Percentiles rank a stretch among this genome's conserved stretches.
These are phyloP conservation scores for Fusarium globosum DNA, from an alignment of 2,329 filamentous ascomycete species.

Conservation along the genomic window DNA sequence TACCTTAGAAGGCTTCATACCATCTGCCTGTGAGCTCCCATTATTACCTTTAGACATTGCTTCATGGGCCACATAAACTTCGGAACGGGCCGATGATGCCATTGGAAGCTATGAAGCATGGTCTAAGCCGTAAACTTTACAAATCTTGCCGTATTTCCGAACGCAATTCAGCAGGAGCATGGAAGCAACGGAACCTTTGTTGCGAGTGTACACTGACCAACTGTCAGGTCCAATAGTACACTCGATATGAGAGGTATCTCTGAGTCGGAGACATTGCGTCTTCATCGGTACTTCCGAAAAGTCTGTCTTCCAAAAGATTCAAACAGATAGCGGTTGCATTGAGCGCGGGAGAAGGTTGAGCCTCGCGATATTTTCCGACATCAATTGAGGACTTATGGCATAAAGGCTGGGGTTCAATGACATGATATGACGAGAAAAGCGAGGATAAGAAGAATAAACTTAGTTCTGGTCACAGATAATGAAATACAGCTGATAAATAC, in stretches of 20 bases:
- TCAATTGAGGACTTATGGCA: background rate
- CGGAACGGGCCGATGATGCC: background rate
- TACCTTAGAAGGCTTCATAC: fast-evolving
- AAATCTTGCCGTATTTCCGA: background rate
- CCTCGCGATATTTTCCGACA: background rate
- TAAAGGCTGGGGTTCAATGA: background rate
- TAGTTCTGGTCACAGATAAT: background rate
- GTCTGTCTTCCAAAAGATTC: fast-evolving
- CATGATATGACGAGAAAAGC: background rate
- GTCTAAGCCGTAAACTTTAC: background rate
- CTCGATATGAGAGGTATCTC: too few relatives aligned
- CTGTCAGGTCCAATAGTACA: too few relatives aligned
- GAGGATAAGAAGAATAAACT: background rate
- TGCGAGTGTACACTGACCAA: background rate
- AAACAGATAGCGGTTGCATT: fast-evolving
- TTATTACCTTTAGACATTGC: fast-evolving
- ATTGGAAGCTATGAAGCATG: background rate
- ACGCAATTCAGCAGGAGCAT: background rate
- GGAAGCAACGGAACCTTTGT: too few relatives aligned
- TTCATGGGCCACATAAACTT: fast-evolving
- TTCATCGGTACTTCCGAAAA: background rate
- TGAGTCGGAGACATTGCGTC: fast-evolving
- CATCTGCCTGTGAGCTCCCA: too few relatives aligned
- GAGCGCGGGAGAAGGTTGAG: too few relatives aligned
- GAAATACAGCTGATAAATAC: fast-evolving